phyloP scores from a whole-genome alignment of 2,329 filamentous ascomycete species.

The Colletotrichum sp. region DNA sequence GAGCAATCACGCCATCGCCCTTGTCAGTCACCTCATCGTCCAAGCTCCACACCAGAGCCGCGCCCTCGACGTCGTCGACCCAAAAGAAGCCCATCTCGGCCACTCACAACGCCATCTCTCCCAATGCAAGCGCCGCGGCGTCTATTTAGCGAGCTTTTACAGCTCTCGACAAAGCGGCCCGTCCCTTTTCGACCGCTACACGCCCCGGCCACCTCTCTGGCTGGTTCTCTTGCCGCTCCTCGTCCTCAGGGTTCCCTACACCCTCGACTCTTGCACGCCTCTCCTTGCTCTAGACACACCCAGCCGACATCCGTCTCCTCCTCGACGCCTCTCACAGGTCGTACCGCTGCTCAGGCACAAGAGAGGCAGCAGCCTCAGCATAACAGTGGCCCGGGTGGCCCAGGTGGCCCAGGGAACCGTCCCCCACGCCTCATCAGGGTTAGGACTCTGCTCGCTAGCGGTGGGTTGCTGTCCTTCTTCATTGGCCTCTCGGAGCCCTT shows the following conservation, averaged over 20 bases:
- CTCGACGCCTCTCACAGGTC: background rate
- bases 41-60: slow-evolving; percentile 22
- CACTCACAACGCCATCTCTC: background rate
- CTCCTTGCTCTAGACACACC: slow-evolving; percentile 4
- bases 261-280: slow-evolving; percentile 1
- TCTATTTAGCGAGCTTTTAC: slow-evolving; percentile 15
- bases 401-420: background rate
- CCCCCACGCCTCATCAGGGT: slow-evolving; percentile 4
- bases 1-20: slow-evolving; percentile 21
- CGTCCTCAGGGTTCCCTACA: background rate
- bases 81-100: slow-evolving; percentile 16
- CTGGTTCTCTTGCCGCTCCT: background rate
- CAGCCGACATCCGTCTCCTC: slow-evolving; percentile 7
- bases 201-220: background rate
- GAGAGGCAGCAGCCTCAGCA: background rate
- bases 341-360: background rate
- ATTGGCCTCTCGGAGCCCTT: slow-evolving; percentile 20
- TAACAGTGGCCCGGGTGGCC: background rate
- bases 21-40: slow-evolving; percentile 18
- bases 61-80: slow-evolving; percentile 16
- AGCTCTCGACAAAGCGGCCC: slow-evolving; percentile 16
- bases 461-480: slow-evolving; percentile 19
- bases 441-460: slow-evolving; percentile 19
- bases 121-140: slow-evolving; percentile 21
- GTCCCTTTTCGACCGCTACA: slow-evolving; percentile 1